Conservation (phyloP, 371 early-diverging fungal genomes). For the Choanephora cucurbitarum region DNA sequence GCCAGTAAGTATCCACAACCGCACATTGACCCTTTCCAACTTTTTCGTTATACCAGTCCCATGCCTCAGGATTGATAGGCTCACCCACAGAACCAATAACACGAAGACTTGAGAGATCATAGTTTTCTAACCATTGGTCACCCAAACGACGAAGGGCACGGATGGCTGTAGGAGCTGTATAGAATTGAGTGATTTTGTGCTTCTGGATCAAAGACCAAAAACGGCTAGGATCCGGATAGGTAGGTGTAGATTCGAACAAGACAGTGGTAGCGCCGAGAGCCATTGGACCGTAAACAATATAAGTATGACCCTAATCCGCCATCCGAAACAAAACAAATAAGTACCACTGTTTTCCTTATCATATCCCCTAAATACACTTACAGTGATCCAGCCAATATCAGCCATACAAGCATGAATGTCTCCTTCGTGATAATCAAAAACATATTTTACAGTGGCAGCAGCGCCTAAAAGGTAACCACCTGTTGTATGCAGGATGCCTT, state of each 20-base stretch:
- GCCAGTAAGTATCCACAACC: constrained; percentile 96
- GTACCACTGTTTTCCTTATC: background rate
- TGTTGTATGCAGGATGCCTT: constrained; percentile 90
- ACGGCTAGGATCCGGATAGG: constrained; percentile 78
- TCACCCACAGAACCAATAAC: constrained; percentile 97
- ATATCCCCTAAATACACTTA: background rate
- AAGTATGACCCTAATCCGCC: constrained; percentile 50
- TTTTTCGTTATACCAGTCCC: constrained; percentile 92
- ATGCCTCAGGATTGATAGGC: constrained; percentile 97
- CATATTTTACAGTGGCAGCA: constrained; percentile 81
- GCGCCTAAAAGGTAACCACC: constrained; percentile 95
- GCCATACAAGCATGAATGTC: constrained; percentile 87
- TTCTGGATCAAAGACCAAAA: constrained; percentile 84
- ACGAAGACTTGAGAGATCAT: constrained; percentile 78
- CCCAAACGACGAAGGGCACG: constrained; percentile 90
- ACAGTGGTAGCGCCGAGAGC: constrained; percentile 88
- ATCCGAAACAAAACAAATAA: background rate
- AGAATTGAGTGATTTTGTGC: constrained; percentile 94
- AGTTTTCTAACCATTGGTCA: constrained; percentile 72
- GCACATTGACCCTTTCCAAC: constrained; percentile 86
- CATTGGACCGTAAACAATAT: constrained; percentile 95
- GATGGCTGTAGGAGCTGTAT: constrained; percentile 98
- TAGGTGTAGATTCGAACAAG: constrained; percentile 91
- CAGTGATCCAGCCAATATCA: constrained; percentile 80
- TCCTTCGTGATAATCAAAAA: constrained; percentile 84